These are phyloP conservation scores for Cylindricascospora bacillispora DNA, from an alignment of 1,139 yeast genomes.

Conservation along the genomic window DNA sequence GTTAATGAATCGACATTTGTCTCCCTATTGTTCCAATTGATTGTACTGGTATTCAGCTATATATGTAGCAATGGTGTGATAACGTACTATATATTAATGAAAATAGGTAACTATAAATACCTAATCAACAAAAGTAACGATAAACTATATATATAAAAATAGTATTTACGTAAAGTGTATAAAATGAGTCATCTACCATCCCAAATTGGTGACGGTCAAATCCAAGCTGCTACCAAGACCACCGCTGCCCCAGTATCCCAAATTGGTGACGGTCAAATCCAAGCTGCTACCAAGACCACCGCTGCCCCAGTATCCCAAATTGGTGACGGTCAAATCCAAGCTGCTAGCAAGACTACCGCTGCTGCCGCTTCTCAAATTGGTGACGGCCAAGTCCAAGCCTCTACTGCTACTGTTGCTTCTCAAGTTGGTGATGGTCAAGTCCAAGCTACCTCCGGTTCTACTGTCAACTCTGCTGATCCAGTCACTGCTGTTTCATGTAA, in stretches of 20 bases:
- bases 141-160: too few relatives aligned
- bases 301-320: constrained; percentile 34
- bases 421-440: constrained; percentile 36
- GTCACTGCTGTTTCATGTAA: constrained; percentile 33
- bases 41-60: neutral
- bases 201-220: constrained; percentile 4
- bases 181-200: too few relatives aligned
- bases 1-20: constrained; percentile 8
- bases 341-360: constrained; percentile 24
- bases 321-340: constrained; percentile 36
- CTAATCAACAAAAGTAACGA: too few relatives aligned
- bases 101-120: too few relatives aligned
- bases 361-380: constrained; percentile 20
- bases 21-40: neutral
- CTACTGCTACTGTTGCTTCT: constrained; percentile 30
- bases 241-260: constrained; percentile 31
- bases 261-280: constrained; percentile 27
- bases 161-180: too few relatives aligned
- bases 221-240: constrained; percentile 16
- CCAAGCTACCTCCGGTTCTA: constrained; percentile 6
- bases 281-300: constrained; percentile 19
- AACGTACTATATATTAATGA: neutral
- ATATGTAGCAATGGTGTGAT: neutral
- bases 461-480: constrained; percentile 7
- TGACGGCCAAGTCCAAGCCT: constrained; percentile 11